phyloP scores from a whole-genome alignment of 2,329 filamentous ascomycete genomes.

The Bisporella sp. region DNA sequence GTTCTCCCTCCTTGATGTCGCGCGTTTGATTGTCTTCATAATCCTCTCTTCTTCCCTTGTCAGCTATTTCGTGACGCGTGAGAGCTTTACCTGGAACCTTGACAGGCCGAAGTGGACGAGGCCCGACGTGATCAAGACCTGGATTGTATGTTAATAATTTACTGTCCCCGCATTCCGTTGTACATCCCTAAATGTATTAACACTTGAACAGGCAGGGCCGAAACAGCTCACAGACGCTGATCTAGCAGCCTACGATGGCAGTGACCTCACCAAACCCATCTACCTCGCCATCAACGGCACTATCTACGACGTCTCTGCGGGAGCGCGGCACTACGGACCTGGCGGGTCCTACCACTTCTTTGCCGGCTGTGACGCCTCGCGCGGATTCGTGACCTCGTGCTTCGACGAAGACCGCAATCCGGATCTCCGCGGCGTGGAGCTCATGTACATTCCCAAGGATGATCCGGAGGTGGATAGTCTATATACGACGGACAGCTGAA shows the following conservation, averaged over 20 bases:
- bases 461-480: slow-evolving; percentile 53
- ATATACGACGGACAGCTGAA: slow-evolving; percentile 47
- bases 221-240: slow-evolving; percentile 67
- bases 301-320: slow-evolving; percentile 75
- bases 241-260: slow-evolving; percentile 71
- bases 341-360: slow-evolving; percentile 85
- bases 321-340: slow-evolving; percentile 66
- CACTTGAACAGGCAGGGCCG: slow-evolving; percentile 42
- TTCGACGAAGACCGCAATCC: slow-evolving; percentile 72
- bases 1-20: slow-evolving; percentile 18
- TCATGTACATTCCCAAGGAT: slow-evolving; percentile 68
- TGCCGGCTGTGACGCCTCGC: slow-evolving; percentile 76
- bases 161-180: no score
- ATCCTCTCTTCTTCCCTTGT: slow-evolving; percentile 16
- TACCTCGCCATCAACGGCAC: slow-evolving; percentile 87
- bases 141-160: slow-evolving; percentile 15
- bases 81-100: slow-evolving; percentile 22
- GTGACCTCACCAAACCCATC: slow-evolving; percentile 66
- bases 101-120: slow-evolving; percentile 20
- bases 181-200: no score
- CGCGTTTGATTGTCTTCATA: slow-evolving; percentile 20
- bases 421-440: slow-evolving; percentile 80
- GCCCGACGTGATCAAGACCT: slow-evolving; percentile 16
- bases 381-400: slow-evolving; percentile 88
- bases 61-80: slow-evolving; percentile 24